Evolutionary conservation across 345 rosid genomes (phyloP).

Genomic region (Iberis pinnata): DNA sequence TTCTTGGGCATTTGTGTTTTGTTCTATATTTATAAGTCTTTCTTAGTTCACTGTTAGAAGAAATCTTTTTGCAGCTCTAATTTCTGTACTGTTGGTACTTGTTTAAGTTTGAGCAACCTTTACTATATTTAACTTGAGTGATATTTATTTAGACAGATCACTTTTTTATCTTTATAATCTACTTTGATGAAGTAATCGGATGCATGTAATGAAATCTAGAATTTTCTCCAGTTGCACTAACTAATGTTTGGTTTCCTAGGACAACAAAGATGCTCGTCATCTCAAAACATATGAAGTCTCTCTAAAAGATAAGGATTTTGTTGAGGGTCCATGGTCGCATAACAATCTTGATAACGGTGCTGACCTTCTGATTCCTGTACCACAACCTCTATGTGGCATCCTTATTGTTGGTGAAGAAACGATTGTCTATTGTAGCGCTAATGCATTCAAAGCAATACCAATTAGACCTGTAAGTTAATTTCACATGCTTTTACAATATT

Average conservation of each 20-base stretch:
- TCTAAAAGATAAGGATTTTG: conserved; percentile 89
- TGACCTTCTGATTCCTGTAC: conserved; percentile 85
- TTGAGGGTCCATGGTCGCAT: conserved; percentile 95
- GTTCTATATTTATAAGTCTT: background rate
- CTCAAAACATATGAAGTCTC: conserved; percentile 94
- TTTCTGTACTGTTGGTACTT: conserved; percentile 6
- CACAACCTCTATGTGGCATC: conserved; percentile 96
- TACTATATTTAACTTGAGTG: conserved; percentile 1
- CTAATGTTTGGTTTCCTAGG: conserved; percentile 41
- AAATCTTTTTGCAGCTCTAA: background rate
- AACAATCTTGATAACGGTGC: conserved; percentile 96
- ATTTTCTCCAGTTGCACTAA: conserved; percentile 7
- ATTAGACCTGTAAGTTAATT: conserved; percentile 65
- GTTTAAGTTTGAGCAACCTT: conserved; percentile 8
- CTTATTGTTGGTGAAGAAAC: conserved; percentile 97
- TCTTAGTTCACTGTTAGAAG: background rate
- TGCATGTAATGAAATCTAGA: conserved; percentile 2
- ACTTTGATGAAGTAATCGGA: conserved; percentile 7
- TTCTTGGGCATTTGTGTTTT: background rate
- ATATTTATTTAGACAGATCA: background rate
- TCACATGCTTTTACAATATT: conserved; percentile 8
- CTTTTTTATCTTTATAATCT: background rate
- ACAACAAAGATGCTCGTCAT: conserved; percentile 97
- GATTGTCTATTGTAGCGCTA: conserved; percentile 88
- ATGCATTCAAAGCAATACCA: conserved; percentile 85